phyloP scores from a whole-genome alignment of 1,284 basidiomycete species.

The Tylopilus sp. region DNA sequence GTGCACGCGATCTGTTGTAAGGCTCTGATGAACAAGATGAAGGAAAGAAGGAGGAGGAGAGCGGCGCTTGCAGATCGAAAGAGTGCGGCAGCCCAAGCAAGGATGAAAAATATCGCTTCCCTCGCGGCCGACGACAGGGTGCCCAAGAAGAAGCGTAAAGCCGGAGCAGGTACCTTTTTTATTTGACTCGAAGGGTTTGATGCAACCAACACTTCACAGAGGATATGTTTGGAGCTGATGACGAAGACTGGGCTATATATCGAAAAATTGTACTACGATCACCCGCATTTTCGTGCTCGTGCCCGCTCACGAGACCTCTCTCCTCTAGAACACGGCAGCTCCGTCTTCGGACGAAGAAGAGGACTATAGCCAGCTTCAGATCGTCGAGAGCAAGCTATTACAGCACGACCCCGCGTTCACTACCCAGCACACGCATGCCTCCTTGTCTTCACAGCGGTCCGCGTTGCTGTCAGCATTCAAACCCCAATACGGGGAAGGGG shows the following conservation, averaged over 20 bases:
- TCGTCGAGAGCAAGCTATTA: slow-evolving; percentile 81
- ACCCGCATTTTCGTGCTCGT: background rate
- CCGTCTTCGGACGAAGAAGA: slow-evolving; percentile 97
- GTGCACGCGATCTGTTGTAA: slow-evolving; percentile 28
- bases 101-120: slow-evolving; percentile 96
- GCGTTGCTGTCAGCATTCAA: slow-evolving; percentile 83
- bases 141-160: slow-evolving; percentile 77
- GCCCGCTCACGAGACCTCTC: background rate
- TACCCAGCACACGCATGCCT: slow-evolving; percentile 76
- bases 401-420: slow-evolving; percentile 84
- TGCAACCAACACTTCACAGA: slow-evolving; percentile 45
- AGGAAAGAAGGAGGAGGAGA: slow-evolving; percentile 77
- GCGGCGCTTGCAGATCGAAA: slow-evolving; percentile 89
- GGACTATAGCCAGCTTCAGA: slow-evolving; percentile 69
- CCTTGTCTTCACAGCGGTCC: slow-evolving; percentile 72
- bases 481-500: slow-evolving; percentile 66
- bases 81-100: slow-evolving; percentile 90
- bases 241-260: slow-evolving; percentile 97
- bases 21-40: slow-evolving; percentile 81
- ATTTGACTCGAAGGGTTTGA: background rate
- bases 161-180: slow-evolving; percentile 58
- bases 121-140: slow-evolving; percentile 83
- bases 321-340: slow-evolving; percentile 67
- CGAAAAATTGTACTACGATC: slow-evolving; percentile 80
- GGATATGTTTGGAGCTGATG: slow-evolving; percentile 93